These are phyloP conservation scores for Pythium aristosporum DNA, from an alignment of 352 stramenopile genomes.

Conservation along the genomic window DNA sequence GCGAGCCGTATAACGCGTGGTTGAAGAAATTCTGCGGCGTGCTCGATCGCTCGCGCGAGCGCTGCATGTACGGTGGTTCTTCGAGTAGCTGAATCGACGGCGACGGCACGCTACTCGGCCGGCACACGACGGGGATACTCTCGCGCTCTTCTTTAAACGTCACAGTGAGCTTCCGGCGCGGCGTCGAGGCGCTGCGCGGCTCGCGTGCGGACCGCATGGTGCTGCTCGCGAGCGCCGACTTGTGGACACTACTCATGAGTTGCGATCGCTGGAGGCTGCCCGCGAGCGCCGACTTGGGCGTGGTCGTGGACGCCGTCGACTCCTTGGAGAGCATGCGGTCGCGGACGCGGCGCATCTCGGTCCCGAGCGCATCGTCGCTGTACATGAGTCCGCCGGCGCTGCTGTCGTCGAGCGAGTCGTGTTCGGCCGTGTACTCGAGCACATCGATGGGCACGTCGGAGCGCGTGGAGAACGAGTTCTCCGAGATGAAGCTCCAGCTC, in stretches of 20 bases:
- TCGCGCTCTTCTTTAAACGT: constrained; percentile 54
- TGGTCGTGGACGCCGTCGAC: constrained; percentile 1
- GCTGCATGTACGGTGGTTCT: constrained; percentile 38
- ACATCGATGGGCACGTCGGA: constrained; percentile 34
- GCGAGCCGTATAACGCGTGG: constrained; percentile 69
- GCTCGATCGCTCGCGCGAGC: constrained; percentile 45
- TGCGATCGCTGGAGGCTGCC: background rate
- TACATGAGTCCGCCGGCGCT: background rate
- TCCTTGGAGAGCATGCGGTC: constrained; percentile 20
- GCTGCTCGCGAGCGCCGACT: background rate
- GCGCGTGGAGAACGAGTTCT: constrained; percentile 62
- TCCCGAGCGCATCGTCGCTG: constrained; percentile 20
- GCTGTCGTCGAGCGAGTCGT: constrained; percentile 28
- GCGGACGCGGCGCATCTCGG: constrained; percentile 26
- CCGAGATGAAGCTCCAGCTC: constrained; percentile 83
- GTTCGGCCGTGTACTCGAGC: constrained; percentile 47
- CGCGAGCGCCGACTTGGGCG: constrained; percentile 3
- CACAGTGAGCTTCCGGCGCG: constrained; percentile 54
- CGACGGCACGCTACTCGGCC: constrained; percentile 56
- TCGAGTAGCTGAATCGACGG: constrained; percentile 67
- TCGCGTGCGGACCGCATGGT: constrained; percentile 7
- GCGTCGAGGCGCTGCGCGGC: constrained; percentile 26
- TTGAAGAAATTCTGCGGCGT: constrained; percentile 65
- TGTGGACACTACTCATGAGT: no score
- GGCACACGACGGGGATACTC: constrained; percentile 51